phyloP scores from a whole-genome alignment of 2,329 filamentous ascomycete genomes.

The Cordyceps farinosa region DNA sequence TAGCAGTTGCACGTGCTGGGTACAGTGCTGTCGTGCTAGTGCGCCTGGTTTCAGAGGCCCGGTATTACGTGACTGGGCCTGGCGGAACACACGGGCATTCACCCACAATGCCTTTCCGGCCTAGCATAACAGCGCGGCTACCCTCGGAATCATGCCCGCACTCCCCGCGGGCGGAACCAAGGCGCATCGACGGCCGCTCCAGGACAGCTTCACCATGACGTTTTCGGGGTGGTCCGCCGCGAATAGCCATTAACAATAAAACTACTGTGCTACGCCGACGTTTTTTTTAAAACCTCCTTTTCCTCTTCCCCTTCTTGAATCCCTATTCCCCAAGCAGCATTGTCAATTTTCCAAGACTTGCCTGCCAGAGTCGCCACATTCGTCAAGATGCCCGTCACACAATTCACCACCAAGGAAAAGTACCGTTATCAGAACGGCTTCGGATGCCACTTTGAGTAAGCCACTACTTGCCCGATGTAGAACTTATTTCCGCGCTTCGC shows the following conservation, averaged over 20 bases:
- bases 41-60: not conserved
- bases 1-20: not conserved
- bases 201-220: conserved; percentile 7
- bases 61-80: too few species aligned
- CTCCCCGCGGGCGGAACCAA: conserved; percentile 15
- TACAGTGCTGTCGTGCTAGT: not conserved
- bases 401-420: conserved; percentile 47
- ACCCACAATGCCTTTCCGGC: not conserved
- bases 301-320: not conserved
- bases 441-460: conserved; percentile 71
- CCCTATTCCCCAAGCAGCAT: not conserved
- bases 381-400: conserved; percentile 47
- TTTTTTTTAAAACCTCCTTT: not conserved
- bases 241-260: conserved; percentile 7
- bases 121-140: conserved; percentile 3
- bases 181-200: conserved; percentile 1
- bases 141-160: conserved; percentile 13
- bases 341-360: not conserved
- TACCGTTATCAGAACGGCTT: conserved; percentile 81
- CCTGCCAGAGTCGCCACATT: not conserved
- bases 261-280: not conserved
- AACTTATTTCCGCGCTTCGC: too few species aligned
- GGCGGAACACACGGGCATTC: not conserved
- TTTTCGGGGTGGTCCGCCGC: not conserved
- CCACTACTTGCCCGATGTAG: conserved; percentile 15